Percentiles rank a stretch among this genome's conserved stretches.
Conservation (phyloP, 106 monocot species). For the Allium cepa region DNA sequence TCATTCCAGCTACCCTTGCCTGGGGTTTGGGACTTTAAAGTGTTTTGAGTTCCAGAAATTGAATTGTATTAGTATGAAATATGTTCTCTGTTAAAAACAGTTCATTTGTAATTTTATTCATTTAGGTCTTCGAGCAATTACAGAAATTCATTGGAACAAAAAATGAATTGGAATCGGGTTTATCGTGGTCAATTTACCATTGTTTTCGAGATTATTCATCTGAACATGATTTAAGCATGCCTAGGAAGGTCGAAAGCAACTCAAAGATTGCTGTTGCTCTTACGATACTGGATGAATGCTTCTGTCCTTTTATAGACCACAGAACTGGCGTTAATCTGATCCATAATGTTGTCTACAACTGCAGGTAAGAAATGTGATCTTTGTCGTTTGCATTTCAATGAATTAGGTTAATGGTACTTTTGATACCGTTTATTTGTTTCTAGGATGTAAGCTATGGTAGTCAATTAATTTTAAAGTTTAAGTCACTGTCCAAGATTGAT, state of each 20-base stretch:
- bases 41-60: too few species aligned
- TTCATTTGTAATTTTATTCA: too few species aligned
- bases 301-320: conserved; percentile 69
- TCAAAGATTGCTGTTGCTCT: conserved; percentile 79
- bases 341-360: conserved; percentile 71
- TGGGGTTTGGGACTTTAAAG: too few species aligned
- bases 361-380: conserved; percentile 38
- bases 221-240: neutral
- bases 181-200: conserved; percentile 62
- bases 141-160: conserved; percentile 55
- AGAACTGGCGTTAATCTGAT: conserved; percentile 85
- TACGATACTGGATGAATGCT: conserved; percentile 83
- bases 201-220: conserved; percentile 38
- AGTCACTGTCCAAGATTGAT: too few species aligned
- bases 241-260: conserved; percentile 58
- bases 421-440: too few species aligned
- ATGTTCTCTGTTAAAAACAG: too few species aligned
- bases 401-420: too few species aligned
- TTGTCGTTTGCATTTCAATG: too few species aligned
- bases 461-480: too few species aligned
- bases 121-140: conserved; percentile 50
- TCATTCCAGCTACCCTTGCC: too few species aligned
- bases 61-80: too few species aligned
- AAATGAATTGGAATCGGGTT: conserved; percentile 69
- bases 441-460: too few species aligned